Evolutionary conservation across 1,284 basidiomycete genomes (phyloP), one percentile per base, ranked within the genome.

Genomic region (Malassezia brasiliensis): DNA sequence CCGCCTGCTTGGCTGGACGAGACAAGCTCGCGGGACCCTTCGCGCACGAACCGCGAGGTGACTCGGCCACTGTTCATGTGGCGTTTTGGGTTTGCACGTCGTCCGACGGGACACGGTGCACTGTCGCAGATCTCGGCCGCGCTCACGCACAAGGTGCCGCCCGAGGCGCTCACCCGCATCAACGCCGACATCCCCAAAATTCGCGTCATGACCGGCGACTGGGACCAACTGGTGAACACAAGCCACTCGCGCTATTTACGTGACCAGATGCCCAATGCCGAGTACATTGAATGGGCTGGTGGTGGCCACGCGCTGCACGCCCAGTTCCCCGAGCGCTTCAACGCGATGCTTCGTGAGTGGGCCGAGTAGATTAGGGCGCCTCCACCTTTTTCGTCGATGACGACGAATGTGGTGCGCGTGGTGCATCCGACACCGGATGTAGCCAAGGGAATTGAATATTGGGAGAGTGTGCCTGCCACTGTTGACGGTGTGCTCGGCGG

Each of bases 61-160:
- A 56, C 62, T 15, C 60, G 50, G 40, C 56, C 59, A 20, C 75
- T 74, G 25, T 83, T 81, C 63, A 71, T 78, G 32, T 77, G 76
- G 41, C 83, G 85, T 17, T 77, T 83, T 40, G 64, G 75, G 1
- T 76, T 83, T 3, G 83, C 82, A 0, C 81, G 79, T 11, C 80
- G 81, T 0, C 87, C 88, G 62, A 77, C 77, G 0, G 69, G 83
- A 35, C 64, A 81, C 12, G 88, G 87, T 0, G 77, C 81, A 17
- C 58, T 90, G 2, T 86, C 84, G 2, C 88, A 90, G 70, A 83
- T 87, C 80, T 78, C 76, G 5, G 86, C 88, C 0, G 85, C 75
- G 0, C 58, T 86, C 3, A 85, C 83, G 0, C 88, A 90, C 69
- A 69, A 80, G 52, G 83, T 90, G 50, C 74, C 79, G 2, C 76